Evolutionary conservation across 306 rosid genomes (phyloP), one percentile per base, ranked within the genome.

Genomic region (Inga leiocalycina): DNA sequence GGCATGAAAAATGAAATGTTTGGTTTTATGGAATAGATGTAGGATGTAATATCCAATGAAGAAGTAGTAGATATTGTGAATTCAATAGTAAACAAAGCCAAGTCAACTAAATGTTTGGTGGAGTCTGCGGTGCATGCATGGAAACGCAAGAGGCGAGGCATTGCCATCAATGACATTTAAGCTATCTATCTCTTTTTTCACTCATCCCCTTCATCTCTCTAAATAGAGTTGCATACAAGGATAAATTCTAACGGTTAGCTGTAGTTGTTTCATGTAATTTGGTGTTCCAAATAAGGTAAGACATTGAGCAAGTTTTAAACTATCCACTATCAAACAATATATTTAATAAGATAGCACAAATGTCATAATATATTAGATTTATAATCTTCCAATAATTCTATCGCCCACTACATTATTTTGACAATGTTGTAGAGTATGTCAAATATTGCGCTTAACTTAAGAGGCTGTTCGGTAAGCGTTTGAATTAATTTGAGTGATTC

Each of bases 151-250:
- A 91, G 98, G 84, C 71, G 82, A 70, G 94, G 91, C 65, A 88
- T 92, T 76, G 99, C 99, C 15, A 84, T 76, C 82, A 98, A 96
- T 85, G 99, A 96, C 79, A 94, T 96, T 77, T 96, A 98, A 30
- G 98, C 97, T 10, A 91, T 96, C 71, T 94, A 97, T 84, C 97
- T 96, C 88, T 96, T 96, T 87, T 88, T 96, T 57, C 97, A 90
- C 76, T 61, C 93, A 68, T 73, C 89, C 20, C 75, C 82, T 61
- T 79, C 79, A 24, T 32, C 84, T 24, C 76, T 0, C 10, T 13
- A 88, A 75, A 79, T 84, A 75, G 68, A 10, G 62, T 61, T 14
- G 27, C 66, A 74, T 84, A 22, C 67, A 70, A 80, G 37, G 39
- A 37, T 78, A 41, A 54, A 46, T 45, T 32, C 44, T 52, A 37